Evolutionary conservation across 2,329 filamentous ascomycete genomes (phyloP).

Genomic region (Trichoderma oligosporum): DNA sequence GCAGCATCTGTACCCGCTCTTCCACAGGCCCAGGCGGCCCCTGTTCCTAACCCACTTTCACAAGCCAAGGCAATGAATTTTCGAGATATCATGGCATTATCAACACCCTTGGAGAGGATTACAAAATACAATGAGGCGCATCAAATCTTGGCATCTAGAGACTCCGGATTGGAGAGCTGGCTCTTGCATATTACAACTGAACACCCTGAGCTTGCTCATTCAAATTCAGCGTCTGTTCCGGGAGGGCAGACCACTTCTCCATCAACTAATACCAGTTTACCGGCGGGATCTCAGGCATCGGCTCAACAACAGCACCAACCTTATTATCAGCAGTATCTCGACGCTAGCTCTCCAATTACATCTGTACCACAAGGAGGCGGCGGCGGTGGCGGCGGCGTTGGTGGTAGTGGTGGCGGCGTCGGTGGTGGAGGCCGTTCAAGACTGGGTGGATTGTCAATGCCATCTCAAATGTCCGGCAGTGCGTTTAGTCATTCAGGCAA

Average conservation of each 20-base stretch:
- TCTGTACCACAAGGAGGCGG: slow-evolving; percentile 30
- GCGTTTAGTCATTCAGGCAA: slow-evolving; percentile 53
- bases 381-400: no score
- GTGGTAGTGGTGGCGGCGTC: neutral
- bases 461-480: slow-evolving; percentile 41
- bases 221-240: slow-evolving; percentile 21
- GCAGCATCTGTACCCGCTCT: slow-evolving; percentile 15
- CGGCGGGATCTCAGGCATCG: slow-evolving; percentile 27
- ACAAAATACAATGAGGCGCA: slow-evolving; percentile 69
- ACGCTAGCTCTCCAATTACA: slow-evolving; percentile 37
- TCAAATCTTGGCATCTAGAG: slow-evolving; percentile 63
- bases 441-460: slow-evolving; percentile 33
- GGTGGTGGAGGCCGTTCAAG: slow-evolving; percentile 31
- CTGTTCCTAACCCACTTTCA: slow-evolving; percentile 14
- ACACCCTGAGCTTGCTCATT: slow-evolving; percentile 43
- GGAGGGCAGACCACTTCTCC: slow-evolving; percentile 18
- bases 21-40: slow-evolving; percentile 9
- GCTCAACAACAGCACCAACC: slow-evolving; percentile 46
- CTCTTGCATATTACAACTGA: slow-evolving; percentile 43
- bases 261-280: slow-evolving; percentile 18
- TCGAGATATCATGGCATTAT: slow-evolving; percentile 71
- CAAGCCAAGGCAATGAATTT: slow-evolving; percentile 52
- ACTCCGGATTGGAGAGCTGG: slow-evolving; percentile 69
- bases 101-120: slow-evolving; percentile 64
- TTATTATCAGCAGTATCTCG: slow-evolving; percentile 55